Base-by-base conservation (phyloP, 306 rosid species). In the Canavalia ensiformis region DNA sequence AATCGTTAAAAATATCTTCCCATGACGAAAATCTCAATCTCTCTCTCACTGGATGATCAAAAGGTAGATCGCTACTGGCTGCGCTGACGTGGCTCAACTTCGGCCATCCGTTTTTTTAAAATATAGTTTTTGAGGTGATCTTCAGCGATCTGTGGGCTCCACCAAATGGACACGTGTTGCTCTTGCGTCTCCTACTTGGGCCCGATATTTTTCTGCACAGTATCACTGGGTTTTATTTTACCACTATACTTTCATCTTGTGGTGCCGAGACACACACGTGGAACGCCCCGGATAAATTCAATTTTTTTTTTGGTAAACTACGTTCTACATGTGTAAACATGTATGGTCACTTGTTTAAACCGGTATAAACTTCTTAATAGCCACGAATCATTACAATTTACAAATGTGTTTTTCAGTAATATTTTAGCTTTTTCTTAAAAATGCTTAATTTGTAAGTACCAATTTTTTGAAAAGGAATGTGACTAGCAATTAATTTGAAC, bases 191-290 rank as follows among this genome's bases (percentile, higher is more conserved):
- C 55, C 46, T 31, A 6, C 8, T 55, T 3, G 2, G 7, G 29
- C n/a, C 13, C 29, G 92, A 87, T 89, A 77, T 87, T 84, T 86
- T 83, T 47, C 0, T 44, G 0, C 0, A 52, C 39, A 12, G 39
- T 6, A 4, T 4, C 77, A 78, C 74, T 86, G 54, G 79, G 66
- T 68, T 57, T 29, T 68, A 42, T 42, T 25, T 67, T 1, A 76
- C 73, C 52, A 1, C 49, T 7, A 18, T 66, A 28, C 72, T 60
- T 29, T 13, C 1, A 70, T 77, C 76, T 46, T 54, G 47, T 84
- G 91, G 91, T 45, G 13, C 10, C 57, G 64, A 83, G 35, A 0
- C 4, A 33, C 60, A 83, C 91, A 83, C 91, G 87, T 86, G 84
- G 82, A 50, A 2, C 1, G 0, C 7, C 42, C 9, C 0, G 11